These are phyloP conservation scores for cucumber (Cucumis sativus) DNA, from an alignment of 306 rosid species.

Conservation along the genomic window DNA sequence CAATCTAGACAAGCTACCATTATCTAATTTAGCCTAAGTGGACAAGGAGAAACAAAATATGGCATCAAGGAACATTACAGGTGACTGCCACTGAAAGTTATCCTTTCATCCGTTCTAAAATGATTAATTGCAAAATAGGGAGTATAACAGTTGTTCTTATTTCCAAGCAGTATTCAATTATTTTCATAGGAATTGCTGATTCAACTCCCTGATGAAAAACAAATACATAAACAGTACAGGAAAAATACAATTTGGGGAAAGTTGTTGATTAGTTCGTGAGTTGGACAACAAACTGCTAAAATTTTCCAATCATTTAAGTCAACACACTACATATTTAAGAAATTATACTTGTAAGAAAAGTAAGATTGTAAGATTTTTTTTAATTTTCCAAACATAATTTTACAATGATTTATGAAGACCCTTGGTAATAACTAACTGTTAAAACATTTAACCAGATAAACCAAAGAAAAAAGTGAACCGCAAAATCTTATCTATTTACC, in stretches of 20 bases:
- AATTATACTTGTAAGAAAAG: neutral
- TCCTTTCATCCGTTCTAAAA: neutral
- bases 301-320: slow-evolving; percentile 16
- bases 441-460: neutral
- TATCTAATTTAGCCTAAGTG: neutral
- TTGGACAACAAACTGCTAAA: slow-evolving; percentile 44
- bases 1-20: neutral
- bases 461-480: neutral
- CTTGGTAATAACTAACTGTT: neutral
- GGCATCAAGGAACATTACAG: neutral
- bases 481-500: neutral
- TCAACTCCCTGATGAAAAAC: neutral
- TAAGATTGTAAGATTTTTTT: neutral
- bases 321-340: neutral
- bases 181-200: neutral
- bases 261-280: slow-evolving; percentile 12
- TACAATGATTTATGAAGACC: neutral
- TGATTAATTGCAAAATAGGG: neutral
- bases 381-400: neutral
- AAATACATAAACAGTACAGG: neutral
- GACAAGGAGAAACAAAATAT: neutral
- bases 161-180: neutral
- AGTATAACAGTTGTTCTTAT: neutral
- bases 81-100: neutral
- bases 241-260: neutral